phyloP scores from a whole-genome alignment of 2,329 filamentous ascomycete genomes.

The Capronia coronata region DNA sequence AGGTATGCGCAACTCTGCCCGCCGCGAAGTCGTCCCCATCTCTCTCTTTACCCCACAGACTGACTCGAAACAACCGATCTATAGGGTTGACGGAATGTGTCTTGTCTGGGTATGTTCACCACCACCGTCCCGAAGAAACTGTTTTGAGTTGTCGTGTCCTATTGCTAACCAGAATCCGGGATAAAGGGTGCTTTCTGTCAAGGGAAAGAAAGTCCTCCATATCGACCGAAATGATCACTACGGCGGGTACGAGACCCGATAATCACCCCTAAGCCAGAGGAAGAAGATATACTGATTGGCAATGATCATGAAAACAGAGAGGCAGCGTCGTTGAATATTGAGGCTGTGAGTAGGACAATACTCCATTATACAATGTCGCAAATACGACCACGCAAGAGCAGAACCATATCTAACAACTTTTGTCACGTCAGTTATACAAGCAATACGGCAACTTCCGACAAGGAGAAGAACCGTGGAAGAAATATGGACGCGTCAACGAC shows the following conservation, averaged over 20 bases:
- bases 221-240: slow-evolving; percentile 99
- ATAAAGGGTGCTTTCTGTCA: slow-evolving; percentile 82
- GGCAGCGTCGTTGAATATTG: slow-evolving; percentile 92
- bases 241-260: slow-evolving; percentile 76
- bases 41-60: slow-evolving; percentile 29
- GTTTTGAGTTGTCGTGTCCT: too few species aligned
- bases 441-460: slow-evolving; percentile 77
- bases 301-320: slow-evolving; percentile 61
- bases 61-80: slow-evolving; percentile 31
- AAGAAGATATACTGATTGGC: slow-evolving; percentile 18
- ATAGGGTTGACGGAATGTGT: slow-evolving; percentile 96
- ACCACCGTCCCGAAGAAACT: neutral
- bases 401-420: slow-evolving; percentile 8
- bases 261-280: slow-evolving; percentile 21
- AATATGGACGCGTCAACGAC: slow-evolving; percentile 92
- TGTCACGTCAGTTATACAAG: slow-evolving; percentile 72
- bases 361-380: neutral
- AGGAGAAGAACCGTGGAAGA: slow-evolving; percentile 92
- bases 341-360: slow-evolving; percentile 58
- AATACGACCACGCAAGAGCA: neutral
- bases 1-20: slow-evolving; percentile 52
- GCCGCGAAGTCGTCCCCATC: slow-evolving; percentile 7
- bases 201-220: slow-evolving; percentile 98
- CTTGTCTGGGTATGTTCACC: slow-evolving; percentile 74
- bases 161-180: slow-evolving; percentile 12